These are phyloP conservation scores for Starmera pachycereana DNA, from an alignment of 805 yeast genomes.

Conservation along the genomic window DNA sequence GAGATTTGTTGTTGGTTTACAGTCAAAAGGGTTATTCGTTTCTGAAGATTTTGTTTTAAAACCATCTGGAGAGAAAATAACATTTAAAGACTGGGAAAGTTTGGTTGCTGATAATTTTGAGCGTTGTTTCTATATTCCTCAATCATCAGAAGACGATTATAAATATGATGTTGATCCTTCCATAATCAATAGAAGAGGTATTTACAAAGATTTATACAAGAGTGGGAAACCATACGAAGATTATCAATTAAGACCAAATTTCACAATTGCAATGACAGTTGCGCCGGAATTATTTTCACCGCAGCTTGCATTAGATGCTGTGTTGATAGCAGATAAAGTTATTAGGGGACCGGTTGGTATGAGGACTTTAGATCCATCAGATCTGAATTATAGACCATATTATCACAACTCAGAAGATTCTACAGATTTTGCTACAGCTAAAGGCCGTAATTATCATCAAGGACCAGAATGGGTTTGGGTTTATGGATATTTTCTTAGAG, in stretches of 20 bases:
- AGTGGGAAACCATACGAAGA: conserved; percentile 88
- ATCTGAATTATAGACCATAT: conserved; percentile 84
- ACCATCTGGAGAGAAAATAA: conserved; percentile 45
- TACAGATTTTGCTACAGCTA: conserved; percentile 82
- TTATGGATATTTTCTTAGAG: conserved; percentile 78
- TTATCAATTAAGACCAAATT: conserved; percentile 87
- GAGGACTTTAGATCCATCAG: conserved; percentile 87
- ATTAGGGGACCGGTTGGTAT: conserved; percentile 88
- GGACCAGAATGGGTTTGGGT: conserved; percentile 99
- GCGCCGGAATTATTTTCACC: conserved; percentile 85
- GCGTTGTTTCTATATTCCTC: conserved; percentile 66
- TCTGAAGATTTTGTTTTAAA: conserved; percentile 45
- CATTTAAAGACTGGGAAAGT: conserved; percentile 63
- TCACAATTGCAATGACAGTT: conserved; percentile 85
- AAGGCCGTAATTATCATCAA: conserved; percentile 95
- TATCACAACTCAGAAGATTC: conserved; percentile 74
- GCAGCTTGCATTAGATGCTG: conserved; percentile 49
- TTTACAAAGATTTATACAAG: conserved; percentile 77
- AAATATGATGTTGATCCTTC: conserved; percentile 49
- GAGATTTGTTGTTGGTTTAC: conserved; percentile 62
- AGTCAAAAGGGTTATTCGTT: conserved; percentile 43
- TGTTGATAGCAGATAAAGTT: conserved; percentile 58
- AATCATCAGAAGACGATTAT: conserved; percentile 47
- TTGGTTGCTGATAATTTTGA: conserved; percentile 69
- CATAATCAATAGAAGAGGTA: conserved; percentile 82